phyloP scores from a whole-genome alignment of 2,329 filamentous ascomycete species.

The Fragosphaeria purpurea region DNA sequence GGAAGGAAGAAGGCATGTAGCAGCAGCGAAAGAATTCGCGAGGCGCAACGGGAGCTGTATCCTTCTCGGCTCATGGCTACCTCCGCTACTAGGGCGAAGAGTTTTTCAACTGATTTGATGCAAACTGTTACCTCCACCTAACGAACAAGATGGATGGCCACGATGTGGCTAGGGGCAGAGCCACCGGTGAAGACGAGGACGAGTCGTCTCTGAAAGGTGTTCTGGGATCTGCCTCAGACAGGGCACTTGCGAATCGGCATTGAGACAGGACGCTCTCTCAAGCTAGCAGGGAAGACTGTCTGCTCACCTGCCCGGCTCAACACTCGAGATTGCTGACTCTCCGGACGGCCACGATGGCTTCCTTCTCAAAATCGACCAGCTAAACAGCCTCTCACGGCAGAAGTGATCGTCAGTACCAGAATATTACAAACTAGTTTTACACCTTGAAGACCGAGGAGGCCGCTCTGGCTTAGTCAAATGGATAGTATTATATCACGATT shows the following conservation, averaged over 20 bases:
- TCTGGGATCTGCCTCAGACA: constrained; percentile 10
- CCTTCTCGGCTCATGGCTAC: constrained; percentile 26
- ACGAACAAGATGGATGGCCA: constrained; percentile 28
- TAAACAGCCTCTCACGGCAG: constrained; percentile 17
- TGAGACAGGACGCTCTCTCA: constrained; percentile 21
- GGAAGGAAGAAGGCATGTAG: too few species aligned
- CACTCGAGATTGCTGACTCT: constrained; percentile 18
- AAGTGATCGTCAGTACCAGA: constrained; percentile 7
- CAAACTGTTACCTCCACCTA: constrained; percentile 28
- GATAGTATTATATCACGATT: too few species aligned
- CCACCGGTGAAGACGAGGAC: constrained; percentile 6
- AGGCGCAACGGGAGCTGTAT: constrained; percentile 4
- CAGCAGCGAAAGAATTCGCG: neutral
- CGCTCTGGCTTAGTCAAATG: too few species aligned
- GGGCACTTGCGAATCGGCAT: constrained; percentile 24
- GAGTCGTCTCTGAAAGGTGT: constrained; percentile 4
- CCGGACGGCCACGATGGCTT: constrained; percentile 27
- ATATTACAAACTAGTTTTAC: too few species aligned
- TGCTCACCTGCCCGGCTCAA: constrained; percentile 19
- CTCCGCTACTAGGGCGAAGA: constrained; percentile 28
- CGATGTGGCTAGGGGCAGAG: constrained; percentile 28
- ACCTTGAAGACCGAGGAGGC: too few species aligned
- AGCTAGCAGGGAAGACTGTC: constrained; percentile 23
- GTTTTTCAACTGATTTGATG: constrained; percentile 27
- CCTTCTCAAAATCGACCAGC: constrained; percentile 24